phyloP scores from a whole-genome alignment of 2,329 filamentous ascomycete genomes.

The Hypoxylon sp. region DNA sequence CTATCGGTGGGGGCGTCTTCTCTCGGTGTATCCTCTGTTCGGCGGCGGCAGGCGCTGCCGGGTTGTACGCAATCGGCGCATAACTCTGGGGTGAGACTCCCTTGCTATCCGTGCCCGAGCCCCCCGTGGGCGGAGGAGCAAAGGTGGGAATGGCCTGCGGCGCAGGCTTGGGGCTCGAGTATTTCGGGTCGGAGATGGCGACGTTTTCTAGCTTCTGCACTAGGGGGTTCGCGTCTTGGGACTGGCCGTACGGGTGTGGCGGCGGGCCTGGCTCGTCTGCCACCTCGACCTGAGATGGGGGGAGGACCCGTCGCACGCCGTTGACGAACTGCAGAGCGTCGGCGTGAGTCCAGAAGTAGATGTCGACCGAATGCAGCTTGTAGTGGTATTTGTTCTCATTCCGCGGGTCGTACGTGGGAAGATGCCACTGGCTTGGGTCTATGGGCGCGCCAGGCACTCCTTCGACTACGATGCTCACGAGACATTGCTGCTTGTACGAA shows the following conservation, averaged over 20 bases:
- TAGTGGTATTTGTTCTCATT: slow-evolving; percentile 84
- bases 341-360: slow-evolving; percentile 81
- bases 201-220: slow-evolving; percentile 77
- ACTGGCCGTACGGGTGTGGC: slow-evolving; percentile 47
- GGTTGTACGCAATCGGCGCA: slow-evolving; percentile 77
- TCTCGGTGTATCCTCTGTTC: slow-evolving; percentile 76
- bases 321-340: slow-evolving; percentile 77
- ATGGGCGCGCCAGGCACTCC: slow-evolving; percentile 48
- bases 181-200: slow-evolving; percentile 68
- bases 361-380: slow-evolving; percentile 75
- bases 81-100: slow-evolving; percentile 55
- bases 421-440: slow-evolving; percentile 72
- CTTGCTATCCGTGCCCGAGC: slow-evolving; percentile 38
- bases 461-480: slow-evolving; percentile 73
- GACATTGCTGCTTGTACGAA: slow-evolving; percentile 76
- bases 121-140: slow-evolving; percentile 52
- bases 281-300: slow-evolving; percentile 67
- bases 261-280: slow-evolving; percentile 67
- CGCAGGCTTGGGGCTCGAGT: slow-evolving; percentile 44
- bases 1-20: slow-evolving; percentile 79
- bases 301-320: slow-evolving; percentile 70
- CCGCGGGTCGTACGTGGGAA: slow-evolving; percentile 74
- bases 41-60: slow-evolving; percentile 77
- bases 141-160: slow-evolving; percentile 47
- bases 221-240: slow-evolving; percentile 67